Base-by-base conservation (phyloP, 2,329 filamentous ascomycete genomes). In the Cryphonectria nitschkei region DNA sequence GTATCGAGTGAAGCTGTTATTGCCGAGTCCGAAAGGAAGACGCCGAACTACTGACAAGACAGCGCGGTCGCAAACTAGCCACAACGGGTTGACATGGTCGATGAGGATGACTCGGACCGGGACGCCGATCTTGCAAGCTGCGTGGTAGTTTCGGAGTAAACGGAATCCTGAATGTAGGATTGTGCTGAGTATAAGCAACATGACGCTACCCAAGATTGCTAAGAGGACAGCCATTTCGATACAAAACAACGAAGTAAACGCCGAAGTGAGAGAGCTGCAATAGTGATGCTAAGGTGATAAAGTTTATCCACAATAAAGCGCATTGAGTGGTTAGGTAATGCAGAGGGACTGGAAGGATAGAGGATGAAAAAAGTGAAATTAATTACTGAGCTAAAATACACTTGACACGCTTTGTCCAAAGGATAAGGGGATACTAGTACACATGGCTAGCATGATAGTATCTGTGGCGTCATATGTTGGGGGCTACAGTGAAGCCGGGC, bases 11-110 rank as follows among this genome's bases (percentile, higher is more conserved):
- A 22, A 22, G 16, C 19, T 46, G 43, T 50, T 50, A 19, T 50
- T 50, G 19, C 43, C 16, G 43, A 50, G 43, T 50, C 43, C 43
- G 34, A 50, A 50, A 5, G 43, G 19, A 7, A 50, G 43, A 2
- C 43, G 43, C 43, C 43, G 43, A 19, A 50, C 16, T 7, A 50
- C 19, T 8, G 43, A 22, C 5, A 22, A 22, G 26, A 63, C 60
- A n/a, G 19, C 22, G 3, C 60, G 60, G 34, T 63, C 60, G 32
- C 14, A n/a, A 5, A 41, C 19, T 3, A 63, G 34, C 60, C 60
- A 63, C 2, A 63, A 43, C 16, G 60, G 60, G 26, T 63, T 63
- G 37, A 41, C 34, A 22, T 63, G 60, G 19, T 63, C 60, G 61
- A 46, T 63, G 16, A 34, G 14, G 19, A 61, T 61, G n/a, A 54